Evolutionary conservation across 306 rosid genomes (phyloP).

Genomic region (Prunus mongolica): DNA sequence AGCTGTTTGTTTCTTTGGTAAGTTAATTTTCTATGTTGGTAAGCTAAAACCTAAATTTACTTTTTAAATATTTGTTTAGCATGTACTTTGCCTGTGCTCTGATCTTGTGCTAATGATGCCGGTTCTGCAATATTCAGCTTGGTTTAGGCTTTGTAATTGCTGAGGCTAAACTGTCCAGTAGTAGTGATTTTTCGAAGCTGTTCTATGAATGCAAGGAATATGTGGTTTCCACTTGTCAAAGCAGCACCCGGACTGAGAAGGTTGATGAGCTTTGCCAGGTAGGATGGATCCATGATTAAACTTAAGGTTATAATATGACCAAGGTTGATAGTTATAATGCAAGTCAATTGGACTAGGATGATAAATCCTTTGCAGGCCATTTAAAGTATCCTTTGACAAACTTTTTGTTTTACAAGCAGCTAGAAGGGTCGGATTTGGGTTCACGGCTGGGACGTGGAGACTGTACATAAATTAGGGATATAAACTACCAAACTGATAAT

Average conservation of each 20-base stretch:
- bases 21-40: constrained; percentile 30
- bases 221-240: constrained; percentile 53
- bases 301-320: background rate
- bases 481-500: background rate
- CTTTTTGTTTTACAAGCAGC: background rate
- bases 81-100: background rate
- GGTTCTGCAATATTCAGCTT: constrained; percentile 57
- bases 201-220: constrained; percentile 92
- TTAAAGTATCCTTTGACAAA: background rate
- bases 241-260: constrained; percentile 51
- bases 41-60: no score
- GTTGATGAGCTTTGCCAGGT: constrained; percentile 89
- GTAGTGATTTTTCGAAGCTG: constrained; percentile 63
- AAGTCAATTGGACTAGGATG: background rate
- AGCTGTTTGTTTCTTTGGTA: constrained; percentile 85
- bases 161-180: constrained; percentile 54
- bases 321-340: constrained; percentile 9
- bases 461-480: background rate
- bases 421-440: background rate
- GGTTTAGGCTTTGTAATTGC: constrained; percentile 81
- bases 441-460: background rate
- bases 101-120: constrained; percentile 37
- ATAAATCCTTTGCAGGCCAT: constrained; percentile 1
- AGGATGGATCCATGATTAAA: constrained; percentile 9
- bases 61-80: background rate